phyloP scores from a whole-genome alignment of 352 stramenopile genomes.

The Pythium oligandrum region DNA sequence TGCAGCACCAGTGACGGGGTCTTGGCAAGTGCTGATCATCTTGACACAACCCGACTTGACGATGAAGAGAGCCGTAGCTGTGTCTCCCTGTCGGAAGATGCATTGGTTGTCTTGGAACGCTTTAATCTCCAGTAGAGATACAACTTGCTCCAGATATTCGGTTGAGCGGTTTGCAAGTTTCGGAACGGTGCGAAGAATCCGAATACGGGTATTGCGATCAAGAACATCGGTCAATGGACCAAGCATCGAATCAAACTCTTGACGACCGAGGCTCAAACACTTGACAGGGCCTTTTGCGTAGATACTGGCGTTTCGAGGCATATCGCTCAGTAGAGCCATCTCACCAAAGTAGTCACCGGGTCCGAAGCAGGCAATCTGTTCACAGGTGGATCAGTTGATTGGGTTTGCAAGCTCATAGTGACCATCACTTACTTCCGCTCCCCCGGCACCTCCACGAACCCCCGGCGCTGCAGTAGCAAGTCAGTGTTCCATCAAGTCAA shows the following conservation, averaged over 20 bases:
- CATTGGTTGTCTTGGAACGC: slow-evolving; percentile 64
- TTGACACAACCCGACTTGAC: slow-evolving; percentile 76
- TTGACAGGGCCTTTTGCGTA: slow-evolving; percentile 59
- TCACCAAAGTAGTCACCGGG: slow-evolving; percentile 90
- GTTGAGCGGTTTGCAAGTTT: slow-evolving; percentile 47
- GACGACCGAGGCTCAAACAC: slow-evolving; percentile 56
- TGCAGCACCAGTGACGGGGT: slow-evolving; percentile 25
- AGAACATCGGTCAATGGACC: slow-evolving; percentile 70
- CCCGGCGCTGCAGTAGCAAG: neutral
- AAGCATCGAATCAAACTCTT: slow-evolving; percentile 78
- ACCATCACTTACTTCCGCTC: too few species aligned
- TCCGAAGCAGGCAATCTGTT: slow-evolving; percentile 49
- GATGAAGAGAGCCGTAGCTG: slow-evolving; percentile 64
- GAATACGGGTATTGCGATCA: slow-evolving; percentile 63
- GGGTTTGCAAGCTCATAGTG: too few species aligned
- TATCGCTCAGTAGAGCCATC: slow-evolving; percentile 86
- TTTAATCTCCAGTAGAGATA: slow-evolving; percentile 75
- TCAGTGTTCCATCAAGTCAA: neutral
- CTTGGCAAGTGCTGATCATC: slow-evolving; percentile 42
- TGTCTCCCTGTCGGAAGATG: slow-evolving; percentile 50
- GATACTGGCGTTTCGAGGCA: slow-evolving; percentile 78
- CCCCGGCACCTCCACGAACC: too few species aligned
- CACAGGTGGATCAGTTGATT: neutral
- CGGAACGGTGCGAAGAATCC: slow-evolving; percentile 56
- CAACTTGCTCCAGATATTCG: slow-evolving; percentile 62